A percentile compares a stretch with the other conserved stretches of the same genome.
phyloP scores from a whole-genome alignment of 352 stramenopile genomes.

The Phytophthora sansomeana region DNA sequence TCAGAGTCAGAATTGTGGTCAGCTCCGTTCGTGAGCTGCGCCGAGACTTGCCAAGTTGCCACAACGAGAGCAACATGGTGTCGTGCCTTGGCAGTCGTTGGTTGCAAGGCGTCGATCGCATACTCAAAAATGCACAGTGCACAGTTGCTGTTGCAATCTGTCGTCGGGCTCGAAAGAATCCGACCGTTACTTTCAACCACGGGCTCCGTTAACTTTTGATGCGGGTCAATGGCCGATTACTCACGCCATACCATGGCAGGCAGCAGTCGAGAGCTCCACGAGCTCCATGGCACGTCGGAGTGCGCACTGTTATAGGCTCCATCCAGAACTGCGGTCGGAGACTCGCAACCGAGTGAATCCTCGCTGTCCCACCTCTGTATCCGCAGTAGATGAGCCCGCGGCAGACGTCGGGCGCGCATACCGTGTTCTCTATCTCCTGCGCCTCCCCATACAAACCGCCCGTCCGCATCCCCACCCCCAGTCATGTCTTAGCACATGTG shows the following conservation, averaged over 20 bases:
- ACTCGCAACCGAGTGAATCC: slow-evolving; percentile 31
- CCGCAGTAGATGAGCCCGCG: slow-evolving; percentile 15
- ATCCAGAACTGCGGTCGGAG: background rate
- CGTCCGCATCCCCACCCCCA: background rate
- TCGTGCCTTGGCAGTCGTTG: background rate
- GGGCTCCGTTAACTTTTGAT: too few species aligned
- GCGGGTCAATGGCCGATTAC: background rate
- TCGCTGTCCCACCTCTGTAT: slow-evolving; percentile 32
- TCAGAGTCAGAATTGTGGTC: slow-evolving; percentile 25
- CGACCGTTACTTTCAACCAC: too few species aligned
- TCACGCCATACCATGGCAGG: background rate
- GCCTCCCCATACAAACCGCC: background rate
- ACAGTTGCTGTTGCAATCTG: background rate
- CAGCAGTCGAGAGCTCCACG: background rate
- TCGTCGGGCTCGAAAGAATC: background rate
- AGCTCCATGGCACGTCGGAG: background rate
- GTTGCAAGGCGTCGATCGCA: background rate
- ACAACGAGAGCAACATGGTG: background rate
- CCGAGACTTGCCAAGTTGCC: background rate
- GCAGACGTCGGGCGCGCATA: slow-evolving; percentile 12
- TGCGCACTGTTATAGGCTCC: background rate
- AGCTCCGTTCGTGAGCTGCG: background rate
- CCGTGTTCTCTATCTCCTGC: slow-evolving; percentile 17
- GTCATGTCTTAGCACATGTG: slow-evolving; percentile 18
- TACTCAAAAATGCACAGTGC: background rate